Percentiles rank a stretch among this genome's conserved stretches.
These are phyloP conservation scores for Neocatenulostroma microsporum DNA, from an alignment of 2,329 filamentous ascomycete genomes.

Conservation along the genomic window DNA sequence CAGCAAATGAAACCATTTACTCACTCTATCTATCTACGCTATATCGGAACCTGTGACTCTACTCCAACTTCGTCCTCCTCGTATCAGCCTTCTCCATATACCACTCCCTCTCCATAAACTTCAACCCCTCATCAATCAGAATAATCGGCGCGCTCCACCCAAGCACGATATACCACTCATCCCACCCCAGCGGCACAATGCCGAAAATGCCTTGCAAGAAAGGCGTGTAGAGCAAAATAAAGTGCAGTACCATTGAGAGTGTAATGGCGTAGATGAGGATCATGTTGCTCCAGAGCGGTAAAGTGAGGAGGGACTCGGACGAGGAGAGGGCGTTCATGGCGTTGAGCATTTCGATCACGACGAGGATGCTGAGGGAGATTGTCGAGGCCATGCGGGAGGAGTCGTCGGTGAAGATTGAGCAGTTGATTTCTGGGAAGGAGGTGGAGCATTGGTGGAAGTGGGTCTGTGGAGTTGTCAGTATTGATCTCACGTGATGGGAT, in stretches of 20 bases:
- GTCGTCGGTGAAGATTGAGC: slow-evolving; percentile 80
- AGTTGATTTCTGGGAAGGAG: slow-evolving; percentile 82
- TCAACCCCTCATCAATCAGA: slow-evolving; percentile 82
- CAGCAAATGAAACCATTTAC: too few relatives aligned
- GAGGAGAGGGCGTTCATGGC: slow-evolving; percentile 97
- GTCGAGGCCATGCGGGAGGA: slow-evolving; percentile 87
- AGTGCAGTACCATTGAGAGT: slow-evolving; percentile 90
- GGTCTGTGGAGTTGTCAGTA: slow-evolving; percentile 36
- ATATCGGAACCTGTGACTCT: too few relatives aligned
- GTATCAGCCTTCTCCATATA: slow-evolving; percentile 27
- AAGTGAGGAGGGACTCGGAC: slow-evolving; percentile 84
- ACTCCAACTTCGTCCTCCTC: slow-evolving; percentile 15
- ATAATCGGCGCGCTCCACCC: slow-evolving; percentile 85
- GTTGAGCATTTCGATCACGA: slow-evolving; percentile 99
- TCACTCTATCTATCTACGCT: too few relatives aligned
- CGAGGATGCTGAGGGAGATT: slow-evolving; percentile 79
- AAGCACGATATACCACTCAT: slow-evolving; percentile 88
- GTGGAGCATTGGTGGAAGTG: slow-evolving; percentile 91
- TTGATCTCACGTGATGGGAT: too few relatives aligned
- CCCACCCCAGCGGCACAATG: slow-evolving; percentile 76
- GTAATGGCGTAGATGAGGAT: slow-evolving; percentile 93
- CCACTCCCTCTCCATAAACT: slow-evolving; percentile 56
- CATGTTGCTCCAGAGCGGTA: slow-evolving; percentile 98
- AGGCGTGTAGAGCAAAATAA: slow-evolving; percentile 84
- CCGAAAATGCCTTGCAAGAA: slow-evolving; percentile 83